Evolutionary conservation across 257 asterid genomes (phyloP).

Genomic region (Solanum ossicruentum): DNA sequence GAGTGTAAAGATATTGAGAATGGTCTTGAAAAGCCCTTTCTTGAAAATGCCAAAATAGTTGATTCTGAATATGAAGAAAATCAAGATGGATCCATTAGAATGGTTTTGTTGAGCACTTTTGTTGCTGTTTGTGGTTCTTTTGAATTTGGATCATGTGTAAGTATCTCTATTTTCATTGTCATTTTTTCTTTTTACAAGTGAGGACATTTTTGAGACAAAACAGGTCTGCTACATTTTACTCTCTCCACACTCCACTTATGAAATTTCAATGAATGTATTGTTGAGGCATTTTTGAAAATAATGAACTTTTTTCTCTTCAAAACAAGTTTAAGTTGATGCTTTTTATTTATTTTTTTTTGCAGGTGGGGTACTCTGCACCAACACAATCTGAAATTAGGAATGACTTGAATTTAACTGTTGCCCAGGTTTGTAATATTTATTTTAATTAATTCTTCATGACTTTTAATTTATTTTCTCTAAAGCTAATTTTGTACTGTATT

Average conservation of each 20-base stretch:
- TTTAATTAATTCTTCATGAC: neutral
- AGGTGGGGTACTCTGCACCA: conserved; percentile 91
- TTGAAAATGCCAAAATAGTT: neutral
- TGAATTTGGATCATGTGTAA: conserved; percentile 86
- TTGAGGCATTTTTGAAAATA: neutral
- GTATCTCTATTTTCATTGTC: conserved; percentile 1
- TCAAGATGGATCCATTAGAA: conserved; percentile 31
- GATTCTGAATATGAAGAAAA: conserved; percentile 15
- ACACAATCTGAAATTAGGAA: conserved; percentile 63
- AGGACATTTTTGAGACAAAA: neutral
- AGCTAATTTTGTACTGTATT: neutral
- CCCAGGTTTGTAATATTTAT: conserved; percentile 33
- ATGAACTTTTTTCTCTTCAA: neutral
- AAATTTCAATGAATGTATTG: no score
- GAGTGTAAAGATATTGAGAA: conserved; percentile 32
- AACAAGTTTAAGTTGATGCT: neutral
- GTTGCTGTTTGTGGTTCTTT: conserved; percentile 89
- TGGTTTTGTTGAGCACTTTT: conserved; percentile 61
- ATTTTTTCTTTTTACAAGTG: neutral
- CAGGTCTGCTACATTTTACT: no score
- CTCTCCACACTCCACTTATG: no score
- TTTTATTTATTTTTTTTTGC: conserved; percentile 33
- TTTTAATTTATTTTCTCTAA: neutral
- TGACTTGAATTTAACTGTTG: conserved; percentile 47
- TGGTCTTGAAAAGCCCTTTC: conserved; percentile 41